Evolutionary conservation across 495 filamentous ascomycete genomes (phyloP).

Genomic region (Aspergillus egyptiacus): DNA sequence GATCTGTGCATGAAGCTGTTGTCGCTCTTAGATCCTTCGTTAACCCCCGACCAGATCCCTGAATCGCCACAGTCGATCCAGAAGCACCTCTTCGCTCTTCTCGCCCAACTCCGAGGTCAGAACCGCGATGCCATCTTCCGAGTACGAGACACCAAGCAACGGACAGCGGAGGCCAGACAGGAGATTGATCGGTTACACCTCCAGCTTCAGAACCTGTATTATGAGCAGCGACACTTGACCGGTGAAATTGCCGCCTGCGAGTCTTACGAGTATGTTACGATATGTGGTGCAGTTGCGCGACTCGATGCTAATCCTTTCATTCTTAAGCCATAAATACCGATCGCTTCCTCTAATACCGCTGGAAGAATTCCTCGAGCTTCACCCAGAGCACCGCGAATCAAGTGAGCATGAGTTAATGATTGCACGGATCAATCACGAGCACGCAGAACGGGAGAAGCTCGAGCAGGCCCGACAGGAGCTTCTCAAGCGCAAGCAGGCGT

Average conservation of each 20-base stretch:
- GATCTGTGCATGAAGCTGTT: constrained; percentile 70
- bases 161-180: constrained; percentile 78
- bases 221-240: constrained; percentile 85
- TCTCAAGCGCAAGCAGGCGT: constrained; percentile 80
- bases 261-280: constrained; percentile 76
- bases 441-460: constrained; percentile 74
- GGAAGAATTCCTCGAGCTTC: constrained; percentile 72
- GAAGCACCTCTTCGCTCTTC: constrained; percentile 70
- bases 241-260: constrained; percentile 90
- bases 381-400: constrained; percentile 64
- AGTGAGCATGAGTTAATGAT: constrained; percentile 80
- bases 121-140: constrained; percentile 75
- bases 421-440: constrained; percentile 87
- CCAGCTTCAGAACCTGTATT: constrained; percentile 91
- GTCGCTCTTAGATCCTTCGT: constrained; percentile 48
- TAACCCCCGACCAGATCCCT: constrained; percentile 25
- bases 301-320: constrained; percentile 9
- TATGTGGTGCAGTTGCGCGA: neutral
- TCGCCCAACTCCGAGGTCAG: constrained; percentile 73
- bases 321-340: constrained; percentile 74
- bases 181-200: constrained; percentile 90
- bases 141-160: constrained; percentile 78
- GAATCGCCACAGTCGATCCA: constrained; percentile 52
- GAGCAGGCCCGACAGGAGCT: constrained; percentile 83
- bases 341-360: constrained; percentile 77